These are phyloP conservation scores for Thecaphora thlaspeos DNA, from an alignment of 1,284 basidiomycete species.

Conservation along the genomic window DNA sequence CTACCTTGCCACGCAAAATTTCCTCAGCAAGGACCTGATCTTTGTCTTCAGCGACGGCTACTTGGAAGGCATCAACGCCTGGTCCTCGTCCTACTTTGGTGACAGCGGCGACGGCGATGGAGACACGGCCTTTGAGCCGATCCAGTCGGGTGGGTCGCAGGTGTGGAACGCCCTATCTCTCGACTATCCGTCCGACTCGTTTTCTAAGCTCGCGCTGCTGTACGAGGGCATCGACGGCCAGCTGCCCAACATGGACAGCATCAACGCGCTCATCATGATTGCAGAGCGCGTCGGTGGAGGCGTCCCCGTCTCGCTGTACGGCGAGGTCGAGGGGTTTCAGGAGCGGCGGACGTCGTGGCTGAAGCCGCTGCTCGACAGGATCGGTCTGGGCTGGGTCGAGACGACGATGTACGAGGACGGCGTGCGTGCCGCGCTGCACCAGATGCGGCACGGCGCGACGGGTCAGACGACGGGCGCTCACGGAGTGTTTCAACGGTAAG, in stretches of 20 bases:
- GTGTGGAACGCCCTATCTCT: conserved; percentile 88
- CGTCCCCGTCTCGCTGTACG: conserved; percentile 10
- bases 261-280: conserved; percentile 79
- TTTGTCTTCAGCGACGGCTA: conserved; percentile 87
- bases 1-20: conserved; percentile 65
- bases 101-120: not conserved
- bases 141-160: conserved; percentile 57
- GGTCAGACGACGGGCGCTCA: conserved; percentile 75
- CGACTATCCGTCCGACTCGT: conserved; percentile 95
- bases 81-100: conserved; percentile 76
- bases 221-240: conserved; percentile 94
- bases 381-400: too few relatives aligned
- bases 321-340: not conserved
- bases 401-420: not conserved
- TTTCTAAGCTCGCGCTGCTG: conserved; percentile 86
- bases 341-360: too few relatives aligned
- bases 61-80: conserved; percentile 87
- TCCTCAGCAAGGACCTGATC: conserved; percentile 68
- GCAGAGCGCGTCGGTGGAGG: conserved; percentile 67
- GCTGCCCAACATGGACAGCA: conserved; percentile 89
- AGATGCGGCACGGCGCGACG: conserved; percentile 69
- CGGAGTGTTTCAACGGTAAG: conserved; percentile 62
- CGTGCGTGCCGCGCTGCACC: conserved; percentile 58
- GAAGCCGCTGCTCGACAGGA: too few relatives aligned
- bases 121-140: conserved; percentile 65